Conservation (phyloP, 768 basidiomycete genomes). For the Lyophyllum decastes region DNA sequence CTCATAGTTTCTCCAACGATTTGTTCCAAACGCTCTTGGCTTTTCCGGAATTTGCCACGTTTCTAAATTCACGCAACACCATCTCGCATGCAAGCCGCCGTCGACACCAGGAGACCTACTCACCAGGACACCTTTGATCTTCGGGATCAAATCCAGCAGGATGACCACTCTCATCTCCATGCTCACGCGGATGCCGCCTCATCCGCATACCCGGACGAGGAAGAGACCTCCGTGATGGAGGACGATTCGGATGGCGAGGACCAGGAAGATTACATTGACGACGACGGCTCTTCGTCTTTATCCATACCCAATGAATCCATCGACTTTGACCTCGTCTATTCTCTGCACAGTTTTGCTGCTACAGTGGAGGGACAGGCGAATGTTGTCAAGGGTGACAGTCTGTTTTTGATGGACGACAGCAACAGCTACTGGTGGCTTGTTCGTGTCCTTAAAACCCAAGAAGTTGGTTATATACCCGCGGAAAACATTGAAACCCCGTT, state of each 20-base stretch:
- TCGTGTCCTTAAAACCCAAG: slow-evolving; percentile 96
- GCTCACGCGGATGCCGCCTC: slow-evolving; percentile 47
- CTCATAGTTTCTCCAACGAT: neutral
- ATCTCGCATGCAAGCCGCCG: slow-evolving; percentile 13
- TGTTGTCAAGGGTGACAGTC: slow-evolving; percentile 96
- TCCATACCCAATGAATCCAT: slow-evolving; percentile 91
- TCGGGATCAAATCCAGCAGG: slow-evolving; percentile 59
- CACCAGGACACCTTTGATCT: slow-evolving; percentile 73
- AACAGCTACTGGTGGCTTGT: slow-evolving; percentile 99
- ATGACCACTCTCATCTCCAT: slow-evolving; percentile 41
- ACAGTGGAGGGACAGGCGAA: slow-evolving; percentile 99
- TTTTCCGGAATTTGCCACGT: slow-evolving; percentile 1
- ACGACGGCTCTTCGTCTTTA: slow-evolving; percentile 77
- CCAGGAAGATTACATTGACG: slow-evolving; percentile 68
- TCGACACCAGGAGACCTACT: slow-evolving; percentile 30
- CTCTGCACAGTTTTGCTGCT: slow-evolving; percentile 95
- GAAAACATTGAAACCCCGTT: slow-evolving; percentile 99
- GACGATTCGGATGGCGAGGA: slow-evolving; percentile 82
- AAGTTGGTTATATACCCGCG: slow-evolving; percentile 98
- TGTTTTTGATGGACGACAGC: slow-evolving; percentile 96
- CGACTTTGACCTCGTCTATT: slow-evolving; percentile 91
- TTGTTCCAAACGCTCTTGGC: neutral
- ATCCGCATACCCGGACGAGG: slow-evolving; percentile 53
- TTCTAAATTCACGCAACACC: neutral
- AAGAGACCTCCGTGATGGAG: slow-evolving; percentile 84